These are phyloP conservation scores for Aquilaria agallochum DNA, from an alignment of 441 rosid species.

Conservation along the genomic window DNA sequence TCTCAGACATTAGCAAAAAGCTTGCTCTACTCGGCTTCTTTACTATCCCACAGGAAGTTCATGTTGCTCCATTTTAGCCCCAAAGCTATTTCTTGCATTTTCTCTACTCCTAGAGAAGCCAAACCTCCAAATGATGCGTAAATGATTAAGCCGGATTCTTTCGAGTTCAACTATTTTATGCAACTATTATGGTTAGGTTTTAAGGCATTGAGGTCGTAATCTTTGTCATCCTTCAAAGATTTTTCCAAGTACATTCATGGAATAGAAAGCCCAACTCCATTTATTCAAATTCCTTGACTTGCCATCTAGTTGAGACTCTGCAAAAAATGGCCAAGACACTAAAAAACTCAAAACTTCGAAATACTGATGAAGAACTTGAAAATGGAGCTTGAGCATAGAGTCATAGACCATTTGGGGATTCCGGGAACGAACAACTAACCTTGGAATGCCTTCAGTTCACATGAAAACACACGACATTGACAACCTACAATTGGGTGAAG, in stretches of 20 bases:
- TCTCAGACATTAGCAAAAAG: constrained; percentile 30
- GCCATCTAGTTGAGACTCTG: constrained; percentile 37
- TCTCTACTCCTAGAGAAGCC: no score
- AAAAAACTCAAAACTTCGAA: background rate
- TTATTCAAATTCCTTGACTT: constrained; percentile 26
- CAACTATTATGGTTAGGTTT: constrained; percentile 24
- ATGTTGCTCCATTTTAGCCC: constrained; percentile 21
- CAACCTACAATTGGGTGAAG: constrained; percentile 34
- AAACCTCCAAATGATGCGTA: no score
- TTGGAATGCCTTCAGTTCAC: constrained; percentile 21
- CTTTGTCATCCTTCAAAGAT: constrained; percentile 38
- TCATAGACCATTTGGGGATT: background rate
- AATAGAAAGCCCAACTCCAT: constrained; percentile 45
- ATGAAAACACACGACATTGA: background rate
- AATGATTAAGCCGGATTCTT: no score
- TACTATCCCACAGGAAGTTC: constrained; percentile 48
- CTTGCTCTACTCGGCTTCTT: constrained; percentile 37
- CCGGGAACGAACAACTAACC: constrained; percentile 21
- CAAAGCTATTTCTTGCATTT: no score
- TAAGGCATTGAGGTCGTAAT: constrained; percentile 36
- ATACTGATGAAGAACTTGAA: background rate
- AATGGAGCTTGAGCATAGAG: background rate
- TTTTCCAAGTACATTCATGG: constrained; percentile 47
- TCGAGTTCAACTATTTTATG: background rate
- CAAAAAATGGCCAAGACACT: background rate